Base-by-base conservation (phyloP, 139 green algal species). In the Chlamydomonas applanata region DNA sequence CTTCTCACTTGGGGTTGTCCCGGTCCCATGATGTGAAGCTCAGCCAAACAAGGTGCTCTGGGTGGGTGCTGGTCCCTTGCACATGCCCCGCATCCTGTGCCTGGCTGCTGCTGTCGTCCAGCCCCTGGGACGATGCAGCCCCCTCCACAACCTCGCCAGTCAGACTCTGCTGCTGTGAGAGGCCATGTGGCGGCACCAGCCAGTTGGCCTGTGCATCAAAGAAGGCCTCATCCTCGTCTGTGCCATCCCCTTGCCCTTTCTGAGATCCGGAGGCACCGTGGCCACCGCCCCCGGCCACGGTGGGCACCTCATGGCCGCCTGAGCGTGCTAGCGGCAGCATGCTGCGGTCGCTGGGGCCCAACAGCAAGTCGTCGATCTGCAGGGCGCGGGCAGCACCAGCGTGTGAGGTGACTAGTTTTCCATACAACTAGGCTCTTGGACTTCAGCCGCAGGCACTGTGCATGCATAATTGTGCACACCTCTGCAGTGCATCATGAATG, bases 361-460 rank as follows among this genome's bases (percentile, higher is more conserved):
- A 77, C 25, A 97, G 79, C 61, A 89, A 45, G 63, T 97, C 92
- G 13, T 93, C 82, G 16, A 97, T 86, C 70, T 92, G 82, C 33
- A 93, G 24, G 17, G 79, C 0, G 72, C 54, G 17, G 7, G 40
- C 40, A 49, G 40, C 40, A 49, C 40, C n/a, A n/a, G n/a, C n/a
- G n/a, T n/a, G n/a, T n/a, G n/a, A n/a, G n/a, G n/a, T n/a, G n/a
- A n/a, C n/a, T n/a, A n/a, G n/a, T n/a, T n/a, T n/a, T n/a, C n/a
- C n/a, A n/a, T n/a, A n/a, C n/a, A n/a, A n/a, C n/a, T n/a, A n/a
- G n/a, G n/a, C n/a, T n/a, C n/a, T n/a, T n/a, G n/a, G n/a, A n/a
- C n/a, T n/a, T n/a, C n/a, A n/a, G n/a, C n/a, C n/a, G n/a, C n/a
- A n/a, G n/a, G n/a, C n/a, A n/a, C n/a, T n/a, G n/a, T n/a, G n/a